A percentile compares a stretch with the other conserved stretches of the same genome.
Evolutionary conservation across 192 early-diverging fungal species (phyloP).

Genomic region (Geranomyces michiganensis): DNA sequence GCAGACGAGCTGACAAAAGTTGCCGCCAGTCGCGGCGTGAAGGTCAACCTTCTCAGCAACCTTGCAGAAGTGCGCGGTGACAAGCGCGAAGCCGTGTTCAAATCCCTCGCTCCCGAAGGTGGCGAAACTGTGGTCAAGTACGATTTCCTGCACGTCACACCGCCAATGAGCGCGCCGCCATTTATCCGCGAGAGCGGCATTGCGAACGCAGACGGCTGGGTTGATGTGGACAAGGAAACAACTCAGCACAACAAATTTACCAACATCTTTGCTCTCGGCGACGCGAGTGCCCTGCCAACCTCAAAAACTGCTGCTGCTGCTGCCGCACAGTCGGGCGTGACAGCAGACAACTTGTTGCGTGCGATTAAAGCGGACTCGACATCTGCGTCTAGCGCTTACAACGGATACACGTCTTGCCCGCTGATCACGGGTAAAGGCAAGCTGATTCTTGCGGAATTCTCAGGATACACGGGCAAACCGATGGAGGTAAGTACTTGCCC

Average conservation of each 20-base stretch:
- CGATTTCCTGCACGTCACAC: conserved; percentile 85
- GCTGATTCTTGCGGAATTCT: conserved; percentile 84
- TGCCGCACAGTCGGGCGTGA: conserved; percentile 73
- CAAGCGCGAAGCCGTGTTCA: conserved; percentile 74
- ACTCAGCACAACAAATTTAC: conserved; percentile 77
- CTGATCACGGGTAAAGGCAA: conserved; percentile 79
- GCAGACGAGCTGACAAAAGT: conserved; percentile 70
- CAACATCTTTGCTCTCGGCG: conserved; percentile 82
- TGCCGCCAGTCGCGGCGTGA: conserved; percentile 67
- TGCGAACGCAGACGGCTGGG: conserved; percentile 78
- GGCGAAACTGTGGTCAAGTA: conserved; percentile 68
- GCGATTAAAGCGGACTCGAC: conserved; percentile 54
- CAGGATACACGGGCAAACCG: conserved; percentile 32
- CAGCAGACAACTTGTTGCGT: conserved; percentile 74
- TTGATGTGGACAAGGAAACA: conserved; percentile 78
- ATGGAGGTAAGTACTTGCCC: neutral
- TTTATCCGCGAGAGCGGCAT: conserved; percentile 70
- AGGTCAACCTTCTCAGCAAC: conserved; percentile 72
- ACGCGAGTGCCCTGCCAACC: conserved; percentile 82
- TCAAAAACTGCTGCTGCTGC: conserved; percentile 93
- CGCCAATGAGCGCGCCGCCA: conserved; percentile 77
- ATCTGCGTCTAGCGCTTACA: conserved; percentile 56
- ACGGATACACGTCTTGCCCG: conserved; percentile 85
- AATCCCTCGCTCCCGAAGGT: conserved; percentile 36
- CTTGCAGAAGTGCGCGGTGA: conserved; percentile 68